These are phyloP conservation scores for Globisporangium parvum DNA, from an alignment of 352 stramenopile genomes.

Conservation along the genomic window DNA sequence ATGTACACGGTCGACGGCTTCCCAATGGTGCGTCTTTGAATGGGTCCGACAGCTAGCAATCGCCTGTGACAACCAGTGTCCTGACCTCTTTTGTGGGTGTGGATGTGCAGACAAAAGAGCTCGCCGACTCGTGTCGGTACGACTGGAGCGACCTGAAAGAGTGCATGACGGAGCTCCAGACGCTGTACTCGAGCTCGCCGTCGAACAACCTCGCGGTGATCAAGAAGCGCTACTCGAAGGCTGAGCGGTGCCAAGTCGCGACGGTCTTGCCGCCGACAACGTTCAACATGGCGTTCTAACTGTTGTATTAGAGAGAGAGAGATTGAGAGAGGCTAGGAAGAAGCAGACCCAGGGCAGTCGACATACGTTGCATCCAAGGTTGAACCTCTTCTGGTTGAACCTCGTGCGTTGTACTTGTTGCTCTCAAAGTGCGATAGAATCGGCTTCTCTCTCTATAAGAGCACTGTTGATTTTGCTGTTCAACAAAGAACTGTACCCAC, in stretches of 20 bases:
- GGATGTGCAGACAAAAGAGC: slow-evolving; percentile 67
- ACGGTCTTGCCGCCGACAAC: slow-evolving; percentile 57
- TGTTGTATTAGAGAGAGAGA: slow-evolving; percentile 13
- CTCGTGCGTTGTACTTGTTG: no score
- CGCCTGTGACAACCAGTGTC: background rate
- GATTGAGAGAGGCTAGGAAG: slow-evolving; percentile 5
- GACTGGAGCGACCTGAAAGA: slow-evolving; percentile 71
- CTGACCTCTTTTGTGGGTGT: background rate
- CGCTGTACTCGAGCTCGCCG: slow-evolving; percentile 73
- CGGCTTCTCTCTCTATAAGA: no score
- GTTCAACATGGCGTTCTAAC: slow-evolving; percentile 84
- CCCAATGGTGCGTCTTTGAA: slow-evolving; percentile 37
- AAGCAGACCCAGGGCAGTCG: background rate
- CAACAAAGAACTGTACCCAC: no score
- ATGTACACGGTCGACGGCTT: slow-evolving; percentile 83
- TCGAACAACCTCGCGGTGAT: slow-evolving; percentile 83
- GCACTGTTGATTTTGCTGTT: no score
- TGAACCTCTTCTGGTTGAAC: no score
- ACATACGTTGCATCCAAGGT: background rate
- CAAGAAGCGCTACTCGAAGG: slow-evolving; percentile 87
- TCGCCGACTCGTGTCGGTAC: slow-evolving; percentile 78
- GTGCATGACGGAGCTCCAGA: slow-evolving; percentile 79
- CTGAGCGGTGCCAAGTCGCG: slow-evolving; percentile 74
- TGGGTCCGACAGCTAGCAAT: background rate
- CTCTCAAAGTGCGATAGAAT: no score